Conservation (phyloP, 176 grass and related monocot genomes). For the Musa acuminata region DNA sequence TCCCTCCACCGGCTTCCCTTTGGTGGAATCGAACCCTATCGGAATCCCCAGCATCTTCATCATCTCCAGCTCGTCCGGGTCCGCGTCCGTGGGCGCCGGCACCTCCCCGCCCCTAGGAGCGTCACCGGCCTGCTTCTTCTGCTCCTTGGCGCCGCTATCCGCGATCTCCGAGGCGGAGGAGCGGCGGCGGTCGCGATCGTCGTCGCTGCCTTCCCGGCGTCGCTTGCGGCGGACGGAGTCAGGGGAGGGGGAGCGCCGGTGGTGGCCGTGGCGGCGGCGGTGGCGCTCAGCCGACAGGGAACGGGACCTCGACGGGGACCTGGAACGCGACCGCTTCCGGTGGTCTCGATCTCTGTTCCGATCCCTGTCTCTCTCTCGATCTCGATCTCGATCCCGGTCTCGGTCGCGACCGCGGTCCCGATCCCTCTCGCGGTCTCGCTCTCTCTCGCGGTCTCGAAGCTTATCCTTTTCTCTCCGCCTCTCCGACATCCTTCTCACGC, state of each 20-base stretch:
- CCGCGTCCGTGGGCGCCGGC: conserved; percentile 30
- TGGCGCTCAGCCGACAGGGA: conserved; percentile 51
- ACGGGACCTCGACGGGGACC: conserved; percentile 45
- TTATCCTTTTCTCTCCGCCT: conserved; percentile 1
- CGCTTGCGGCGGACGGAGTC: conserved; percentile 51
- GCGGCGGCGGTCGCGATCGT: conserved; percentile 17
- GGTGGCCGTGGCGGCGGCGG: conserved; percentile 31
- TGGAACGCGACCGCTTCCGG: conserved; percentile 23
- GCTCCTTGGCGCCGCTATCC: conserved; percentile 15
- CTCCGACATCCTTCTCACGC: conserved; percentile 3
- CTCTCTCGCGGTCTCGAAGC: background rate
- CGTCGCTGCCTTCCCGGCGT: conserved; percentile 47
- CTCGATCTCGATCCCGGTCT: conserved; percentile 24
- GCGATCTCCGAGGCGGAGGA: conserved; percentile 13
- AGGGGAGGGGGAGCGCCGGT: conserved; percentile 30
- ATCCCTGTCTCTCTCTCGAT: conserved; percentile 27
- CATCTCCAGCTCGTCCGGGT: conserved; percentile 75
- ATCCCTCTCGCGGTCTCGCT: conserved; percentile 3
- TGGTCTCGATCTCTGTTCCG: conserved; percentile 21
- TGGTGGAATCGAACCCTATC: conserved; percentile 83
- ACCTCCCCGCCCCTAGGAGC: background rate
- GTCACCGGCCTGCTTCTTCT: background rate
- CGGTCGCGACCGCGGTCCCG: conserved; percentile 17
- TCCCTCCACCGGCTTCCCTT: conserved; percentile 71
- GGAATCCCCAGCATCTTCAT: conserved; percentile 96